Evolutionary conservation across 2,329 filamentous ascomycete genomes (phyloP).

Genomic region (Scopulariopsis brevicaulis): DNA sequence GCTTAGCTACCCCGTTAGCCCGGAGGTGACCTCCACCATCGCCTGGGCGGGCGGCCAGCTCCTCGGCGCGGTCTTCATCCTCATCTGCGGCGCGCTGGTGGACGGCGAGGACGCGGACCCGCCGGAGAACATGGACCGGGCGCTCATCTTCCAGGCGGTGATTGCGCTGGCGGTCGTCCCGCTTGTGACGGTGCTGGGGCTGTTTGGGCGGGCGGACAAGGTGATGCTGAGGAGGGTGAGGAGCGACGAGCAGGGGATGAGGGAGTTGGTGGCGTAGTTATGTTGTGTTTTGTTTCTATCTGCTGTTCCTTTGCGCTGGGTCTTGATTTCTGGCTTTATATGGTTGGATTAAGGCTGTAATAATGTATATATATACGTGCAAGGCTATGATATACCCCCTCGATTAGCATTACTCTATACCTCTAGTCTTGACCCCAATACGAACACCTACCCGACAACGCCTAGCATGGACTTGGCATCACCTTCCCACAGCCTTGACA

Average conservation of each 20-base stretch:
- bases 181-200: slow-evolving; percentile 55
- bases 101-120: slow-evolving; percentile 39
- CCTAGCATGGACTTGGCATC: not conserved
- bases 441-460: not conserved
- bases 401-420: not conserved
- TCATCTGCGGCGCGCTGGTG: slow-evolving; percentile 68
- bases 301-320: not conserved
- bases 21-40: slow-evolving; percentile 73
- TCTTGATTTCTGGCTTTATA: not conserved
- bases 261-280: not conserved
- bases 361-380: not conserved
- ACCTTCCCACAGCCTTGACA: slow-evolving; percentile 1
- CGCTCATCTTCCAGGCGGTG: slow-evolving; percentile 70
- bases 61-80: slow-evolving; percentile 72
- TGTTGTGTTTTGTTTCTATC: not conserved
- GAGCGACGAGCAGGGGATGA: slow-evolving; percentile 23
- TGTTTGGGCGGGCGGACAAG: slow-evolving; percentile 50
- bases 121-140: slow-evolving; percentile 60
- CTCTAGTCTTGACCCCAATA: not conserved
- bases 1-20: slow-evolving; percentile 74
- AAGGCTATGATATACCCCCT: not conserved
- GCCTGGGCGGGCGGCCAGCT: slow-evolving; percentile 84
- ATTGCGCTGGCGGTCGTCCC: slow-evolving; percentile 54
- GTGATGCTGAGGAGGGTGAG: slow-evolving; percentile 29
- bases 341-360: not conserved